Conservation (phyloP, 2,329 filamentous ascomycete species). For the Trichophyton simii region DNA sequence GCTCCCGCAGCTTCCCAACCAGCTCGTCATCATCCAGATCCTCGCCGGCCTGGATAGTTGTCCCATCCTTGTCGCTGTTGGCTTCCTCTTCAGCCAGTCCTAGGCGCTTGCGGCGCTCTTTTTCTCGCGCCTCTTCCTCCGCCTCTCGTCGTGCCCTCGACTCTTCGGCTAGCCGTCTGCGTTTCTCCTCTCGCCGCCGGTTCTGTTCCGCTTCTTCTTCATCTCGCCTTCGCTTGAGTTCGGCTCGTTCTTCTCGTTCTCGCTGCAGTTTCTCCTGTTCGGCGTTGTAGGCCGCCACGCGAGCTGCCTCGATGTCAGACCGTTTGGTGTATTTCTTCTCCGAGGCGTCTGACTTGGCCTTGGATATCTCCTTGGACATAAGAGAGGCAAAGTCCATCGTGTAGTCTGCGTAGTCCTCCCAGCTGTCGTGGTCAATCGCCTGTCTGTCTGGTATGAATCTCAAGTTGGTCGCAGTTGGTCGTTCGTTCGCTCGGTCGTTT, state of each 20-base stretch:
- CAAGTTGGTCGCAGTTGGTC: not conserved
- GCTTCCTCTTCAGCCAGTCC: conserved; percentile 58
- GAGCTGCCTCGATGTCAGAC: conserved; percentile 71
- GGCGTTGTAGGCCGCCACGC: conserved; percentile 64
- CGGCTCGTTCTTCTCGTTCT: conserved; percentile 55
- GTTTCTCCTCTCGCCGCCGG: conserved; percentile 66
- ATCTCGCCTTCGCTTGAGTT: conserved; percentile 76
- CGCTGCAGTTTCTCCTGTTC: conserved; percentile 65
- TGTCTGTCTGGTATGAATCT: not conserved
- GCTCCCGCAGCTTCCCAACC: conserved; percentile 50
- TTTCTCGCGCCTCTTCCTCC: conserved; percentile 61
- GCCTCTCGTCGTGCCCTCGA: conserved; percentile 57
- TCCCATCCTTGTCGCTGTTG: conserved; percentile 29
- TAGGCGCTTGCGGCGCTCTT: conserved; percentile 57
- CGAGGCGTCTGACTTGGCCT: conserved; percentile 47
- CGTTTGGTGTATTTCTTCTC: conserved; percentile 71
- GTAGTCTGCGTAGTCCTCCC: not conserved
- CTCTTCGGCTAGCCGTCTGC: conserved; percentile 67
- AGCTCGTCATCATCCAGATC: conserved; percentile 50
- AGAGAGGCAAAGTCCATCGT: conserved; percentile 88
- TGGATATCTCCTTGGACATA: conserved; percentile 86
- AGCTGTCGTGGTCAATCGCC: not conserved
- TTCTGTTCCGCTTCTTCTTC: conserved; percentile 66
- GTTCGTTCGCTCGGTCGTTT: not conserved
- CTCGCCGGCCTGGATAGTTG: conserved; percentile 20